These are phyloP conservation scores for Solanum rostratum DNA, from an alignment of 257 asterid genomes.

Conservation along the genomic window DNA sequence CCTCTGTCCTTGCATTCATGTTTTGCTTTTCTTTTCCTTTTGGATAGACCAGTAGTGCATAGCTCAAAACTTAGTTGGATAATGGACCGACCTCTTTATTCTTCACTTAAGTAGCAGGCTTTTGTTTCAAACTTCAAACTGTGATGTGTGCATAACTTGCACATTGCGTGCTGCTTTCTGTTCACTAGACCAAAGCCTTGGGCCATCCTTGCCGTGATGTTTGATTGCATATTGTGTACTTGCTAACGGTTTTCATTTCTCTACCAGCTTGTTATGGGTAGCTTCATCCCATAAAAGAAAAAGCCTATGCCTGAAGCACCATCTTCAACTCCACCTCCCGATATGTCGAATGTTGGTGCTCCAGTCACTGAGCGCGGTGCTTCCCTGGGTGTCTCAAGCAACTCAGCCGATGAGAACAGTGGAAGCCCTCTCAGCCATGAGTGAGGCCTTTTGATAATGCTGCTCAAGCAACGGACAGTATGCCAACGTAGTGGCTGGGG, in stretches of 20 bases:
- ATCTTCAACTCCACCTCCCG: conserved; percentile 20
- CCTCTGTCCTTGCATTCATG: not conserved
- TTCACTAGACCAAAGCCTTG: not conserved
- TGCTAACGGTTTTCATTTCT: not conserved
- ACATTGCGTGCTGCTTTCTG: not conserved
- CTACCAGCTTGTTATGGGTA: conserved; percentile 64
- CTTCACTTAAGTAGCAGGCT: not conserved
- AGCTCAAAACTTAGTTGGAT: not conserved
- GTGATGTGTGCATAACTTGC: not conserved
- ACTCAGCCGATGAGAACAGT: conserved; percentile 47
- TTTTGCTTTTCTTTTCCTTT: not conserved
- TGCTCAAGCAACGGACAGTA: conserved; percentile 31
- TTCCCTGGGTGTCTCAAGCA: conserved; percentile 53
- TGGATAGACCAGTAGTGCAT: not conserved
- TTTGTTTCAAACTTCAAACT: not conserved
- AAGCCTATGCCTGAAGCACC: conserved; percentile 26
- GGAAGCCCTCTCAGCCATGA: conserved; percentile 36
- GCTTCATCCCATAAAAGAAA: conserved; percentile 66
- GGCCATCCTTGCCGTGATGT: not conserved
- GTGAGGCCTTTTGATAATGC: conserved; percentile 24
- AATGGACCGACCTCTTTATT: not conserved
- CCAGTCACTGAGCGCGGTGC: conserved; percentile 19
- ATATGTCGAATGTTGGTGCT: conserved; percentile 39
- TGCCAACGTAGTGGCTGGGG: conserved; percentile 54
- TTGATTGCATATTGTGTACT: not conserved